Percentiles rank a stretch among this genome's conserved stretches.
These are phyloP conservation scores for Scleroderma citrinum DNA, from an alignment of 768 basidiomycete genomes.

Conservation along the genomic window DNA sequence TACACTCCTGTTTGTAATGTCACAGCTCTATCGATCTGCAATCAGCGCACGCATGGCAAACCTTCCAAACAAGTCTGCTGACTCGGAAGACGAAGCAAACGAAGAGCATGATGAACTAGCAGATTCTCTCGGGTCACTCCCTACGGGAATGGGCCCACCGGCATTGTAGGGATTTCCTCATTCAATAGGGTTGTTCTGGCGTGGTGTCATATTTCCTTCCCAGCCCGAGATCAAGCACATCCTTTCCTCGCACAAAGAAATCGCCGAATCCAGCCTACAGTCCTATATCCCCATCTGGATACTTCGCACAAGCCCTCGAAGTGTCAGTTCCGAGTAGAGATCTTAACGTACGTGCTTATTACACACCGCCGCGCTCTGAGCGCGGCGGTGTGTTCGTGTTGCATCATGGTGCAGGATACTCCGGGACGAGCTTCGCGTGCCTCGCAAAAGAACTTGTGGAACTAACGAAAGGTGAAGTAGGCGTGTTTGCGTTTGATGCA, in stretches of 20 bases:
- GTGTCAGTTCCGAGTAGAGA: slow-evolving; percentile 57
- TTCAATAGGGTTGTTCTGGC: slow-evolving; percentile 12
- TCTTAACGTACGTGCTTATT: slow-evolving; percentile 76
- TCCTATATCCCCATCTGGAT: slow-evolving; percentile 73
- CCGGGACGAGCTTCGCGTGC: slow-evolving; percentile 84
- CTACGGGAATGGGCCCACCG: slow-evolving; percentile 56
- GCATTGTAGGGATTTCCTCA: slow-evolving; percentile 44
- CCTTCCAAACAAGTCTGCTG: slow-evolving; percentile 62
- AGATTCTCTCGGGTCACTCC: slow-evolving; percentile 57
- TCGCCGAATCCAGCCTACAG: slow-evolving; percentile 56
- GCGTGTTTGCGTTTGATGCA: slow-evolving; percentile 78
- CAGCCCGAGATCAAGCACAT: slow-evolving; percentile 21
- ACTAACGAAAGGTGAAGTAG: slow-evolving; percentile 62
- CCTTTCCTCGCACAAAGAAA: slow-evolving; percentile 22
- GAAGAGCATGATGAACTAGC: slow-evolving; percentile 39
- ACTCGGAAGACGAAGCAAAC: slow-evolving; percentile 36
- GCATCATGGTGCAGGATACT: slow-evolving; percentile 94
- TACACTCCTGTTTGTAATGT: slow-evolving; percentile 37
- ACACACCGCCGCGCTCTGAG: slow-evolving; percentile 56
- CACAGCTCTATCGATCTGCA: slow-evolving; percentile 69
- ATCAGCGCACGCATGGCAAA: slow-evolving; percentile 70
- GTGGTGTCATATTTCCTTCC: background rate
- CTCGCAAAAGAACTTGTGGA: slow-evolving; percentile 74
- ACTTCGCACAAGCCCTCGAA: slow-evolving; percentile 76
- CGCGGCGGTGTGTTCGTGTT: slow-evolving; percentile 72